Evolutionary conservation across 805 yeast genomes (phyloP).

Genomic region (Sugiyamaella boreocaroliniensis): DNA sequence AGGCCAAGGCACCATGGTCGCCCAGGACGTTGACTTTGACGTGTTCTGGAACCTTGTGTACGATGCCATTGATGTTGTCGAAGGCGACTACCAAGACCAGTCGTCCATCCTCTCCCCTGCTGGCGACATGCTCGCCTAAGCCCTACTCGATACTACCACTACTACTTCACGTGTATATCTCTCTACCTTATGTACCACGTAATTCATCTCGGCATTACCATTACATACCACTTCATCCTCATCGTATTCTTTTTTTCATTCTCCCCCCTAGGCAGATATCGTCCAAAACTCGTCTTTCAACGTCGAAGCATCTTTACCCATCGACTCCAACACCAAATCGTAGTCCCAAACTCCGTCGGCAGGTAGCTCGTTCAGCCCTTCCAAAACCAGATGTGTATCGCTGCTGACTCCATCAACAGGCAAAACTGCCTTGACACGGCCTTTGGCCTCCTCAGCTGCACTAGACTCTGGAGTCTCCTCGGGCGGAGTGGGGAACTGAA

Average conservation of each 20-base stretch:
- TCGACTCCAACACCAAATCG: slow-evolving; percentile 17
- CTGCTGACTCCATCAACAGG: slow-evolving; percentile 11
- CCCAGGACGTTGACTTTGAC: slow-evolving; percentile 35
- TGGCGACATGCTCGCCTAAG: neutral
- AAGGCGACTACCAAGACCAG: slow-evolving; percentile 20
- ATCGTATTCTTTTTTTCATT: neutral
- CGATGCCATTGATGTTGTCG: slow-evolving; percentile 35
- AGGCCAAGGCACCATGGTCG: slow-evolving; percentile 35
- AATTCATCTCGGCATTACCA: neutral
- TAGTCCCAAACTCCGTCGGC: slow-evolving; percentile 22
- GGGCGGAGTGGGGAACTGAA: slow-evolving; percentile 25
- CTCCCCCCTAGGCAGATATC: slow-evolving; percentile 9
- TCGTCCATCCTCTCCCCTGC: neutral
- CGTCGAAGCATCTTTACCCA: slow-evolving; percentile 20
- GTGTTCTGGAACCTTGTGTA: slow-evolving; percentile 44
- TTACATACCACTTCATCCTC: neutral
- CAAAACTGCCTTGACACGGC: slow-evolving; percentile 1
- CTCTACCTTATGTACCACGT: neutral
- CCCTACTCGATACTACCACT: no score
- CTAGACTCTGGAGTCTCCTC: slow-evolving; percentile 13
- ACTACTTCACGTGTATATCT: no score
- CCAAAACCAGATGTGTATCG: slow-evolving; percentile 7
- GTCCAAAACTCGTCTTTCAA: slow-evolving; percentile 25
- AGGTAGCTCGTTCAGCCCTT: slow-evolving; percentile 12
- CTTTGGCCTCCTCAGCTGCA: slow-evolving; percentile 2